A percentile compares a stretch with the other conserved stretches of the same genome.
Conservation (phyloP, 768 basidiomycete genomes). For the Lentinula boryana region DNA sequence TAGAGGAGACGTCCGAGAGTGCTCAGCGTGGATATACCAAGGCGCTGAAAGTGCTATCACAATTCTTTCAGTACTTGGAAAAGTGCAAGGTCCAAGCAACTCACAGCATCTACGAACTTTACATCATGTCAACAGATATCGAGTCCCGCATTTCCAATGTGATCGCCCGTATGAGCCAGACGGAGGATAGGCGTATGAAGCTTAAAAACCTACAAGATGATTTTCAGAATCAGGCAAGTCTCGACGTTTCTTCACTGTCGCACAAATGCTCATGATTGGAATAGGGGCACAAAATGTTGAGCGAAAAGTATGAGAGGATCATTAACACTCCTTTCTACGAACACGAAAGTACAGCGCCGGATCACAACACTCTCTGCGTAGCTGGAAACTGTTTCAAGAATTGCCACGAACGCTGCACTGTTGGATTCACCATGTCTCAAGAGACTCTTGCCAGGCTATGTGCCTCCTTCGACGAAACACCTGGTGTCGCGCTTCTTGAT, state of each 20-base stretch:
- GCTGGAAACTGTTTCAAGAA: slow-evolving; percentile 10
- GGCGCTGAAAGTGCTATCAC: slow-evolving; percentile 9
- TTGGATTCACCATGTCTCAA: slow-evolving; percentile 7
- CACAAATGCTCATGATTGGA: neutral
- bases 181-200: neutral
- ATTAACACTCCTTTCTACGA: slow-evolving; percentile 5
- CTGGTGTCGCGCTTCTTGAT: neutral
- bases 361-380: slow-evolving; percentile 10
- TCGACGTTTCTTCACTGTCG: neutral
- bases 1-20: neutral
- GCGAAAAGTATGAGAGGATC: slow-evolving; percentile 5
- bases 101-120: slow-evolving; percentile 6
- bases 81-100: slow-evolving; percentile 10
- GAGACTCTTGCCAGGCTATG: slow-evolving; percentile 4
- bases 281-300: slow-evolving; percentile 4
- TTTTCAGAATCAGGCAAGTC: neutral
- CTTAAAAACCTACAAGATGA: neutral
- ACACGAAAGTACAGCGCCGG: neutral
- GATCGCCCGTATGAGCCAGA: neutral
- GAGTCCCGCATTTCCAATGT: neutral
- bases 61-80: slow-evolving; percentile 12
- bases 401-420: slow-evolving; percentile 8
- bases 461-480: neutral
- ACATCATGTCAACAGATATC: neutral
- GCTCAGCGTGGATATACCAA: slow-evolving; percentile 5